Evolutionary conservation across 1,284 basidiomycete genomes (phyloP).

Genomic region (Puccinia horiana): DNA sequence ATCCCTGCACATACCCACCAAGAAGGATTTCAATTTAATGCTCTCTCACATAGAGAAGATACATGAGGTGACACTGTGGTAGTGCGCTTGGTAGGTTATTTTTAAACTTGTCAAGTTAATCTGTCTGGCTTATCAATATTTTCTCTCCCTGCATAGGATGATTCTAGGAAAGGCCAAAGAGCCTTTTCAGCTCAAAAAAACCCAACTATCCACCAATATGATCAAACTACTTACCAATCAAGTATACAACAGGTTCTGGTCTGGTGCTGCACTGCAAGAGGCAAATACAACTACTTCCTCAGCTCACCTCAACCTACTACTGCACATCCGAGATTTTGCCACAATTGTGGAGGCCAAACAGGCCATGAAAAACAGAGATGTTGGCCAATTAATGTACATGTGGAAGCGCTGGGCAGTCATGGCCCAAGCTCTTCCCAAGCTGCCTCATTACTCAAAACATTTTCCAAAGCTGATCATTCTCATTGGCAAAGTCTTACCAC

Average conservation of each 20-base stretch:
- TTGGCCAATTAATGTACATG: background rate
- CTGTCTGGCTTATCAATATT: background rate
- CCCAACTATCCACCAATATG: no score
- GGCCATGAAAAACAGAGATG: no score
- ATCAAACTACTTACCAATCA: no score
- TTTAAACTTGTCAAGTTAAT: background rate
- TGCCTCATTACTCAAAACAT: constrained; percentile 14
- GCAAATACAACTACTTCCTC: background rate
- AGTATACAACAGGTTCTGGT: background rate
- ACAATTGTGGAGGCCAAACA: constrained; percentile 14
- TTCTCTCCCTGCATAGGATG: background rate
- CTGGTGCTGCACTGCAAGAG: background rate
- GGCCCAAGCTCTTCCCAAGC: background rate
- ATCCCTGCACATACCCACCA: background rate
- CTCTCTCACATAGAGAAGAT: background rate
- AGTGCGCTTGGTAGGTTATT: background rate
- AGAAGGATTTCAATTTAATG: background rate
- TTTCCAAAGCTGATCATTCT: background rate
- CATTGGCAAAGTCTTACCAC: background rate
- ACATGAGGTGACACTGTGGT: background rate
- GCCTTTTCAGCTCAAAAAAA: no score
- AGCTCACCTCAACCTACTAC: background rate
- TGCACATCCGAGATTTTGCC: background rate
- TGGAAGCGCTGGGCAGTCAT: constrained; percentile 14
- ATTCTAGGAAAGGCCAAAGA: background rate